phyloP scores from a whole-genome alignment of 805 yeast genomes.

The Yueomyces sinensis region DNA sequence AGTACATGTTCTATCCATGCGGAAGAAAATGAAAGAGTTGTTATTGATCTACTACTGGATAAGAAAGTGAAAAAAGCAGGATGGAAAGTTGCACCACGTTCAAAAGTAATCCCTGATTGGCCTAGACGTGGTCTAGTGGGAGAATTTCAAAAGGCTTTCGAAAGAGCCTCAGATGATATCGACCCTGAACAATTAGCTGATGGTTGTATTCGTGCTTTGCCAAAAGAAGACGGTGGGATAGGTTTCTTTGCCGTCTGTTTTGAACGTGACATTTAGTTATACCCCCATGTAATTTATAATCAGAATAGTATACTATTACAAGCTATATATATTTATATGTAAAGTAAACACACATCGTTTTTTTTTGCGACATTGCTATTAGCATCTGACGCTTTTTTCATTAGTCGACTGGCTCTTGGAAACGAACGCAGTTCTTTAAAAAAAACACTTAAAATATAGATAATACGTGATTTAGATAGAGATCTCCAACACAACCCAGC shows the following conservation, averaged over 20 bases:
- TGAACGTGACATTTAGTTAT: constrained; percentile 28
- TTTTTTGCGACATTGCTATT: too few relatives aligned
- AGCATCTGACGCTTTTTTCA: too few relatives aligned
- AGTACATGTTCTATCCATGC: constrained; percentile 94
- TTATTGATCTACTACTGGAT: constrained; percentile 60
- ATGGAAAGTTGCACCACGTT: constrained; percentile 56
- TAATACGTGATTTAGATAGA: too few relatives aligned
- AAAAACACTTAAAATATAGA: too few relatives aligned
- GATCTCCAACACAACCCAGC: too few relatives aligned
- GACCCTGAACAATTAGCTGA: constrained; percentile 45
- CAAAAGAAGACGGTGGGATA: constrained; percentile 92
- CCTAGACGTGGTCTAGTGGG: constrained; percentile 65
- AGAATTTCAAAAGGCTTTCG: constrained; percentile 45
- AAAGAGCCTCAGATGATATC: constrained; percentile 33
- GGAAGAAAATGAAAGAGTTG: constrained; percentile 89
- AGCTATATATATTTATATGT: too few relatives aligned
- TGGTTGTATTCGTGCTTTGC: constrained; percentile 76
- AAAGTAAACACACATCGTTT: too few relatives aligned
- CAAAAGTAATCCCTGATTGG: constrained; percentile 72
- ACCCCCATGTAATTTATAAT: not conserved
- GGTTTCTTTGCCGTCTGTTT: constrained; percentile 96
- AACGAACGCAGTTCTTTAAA: too few relatives aligned
- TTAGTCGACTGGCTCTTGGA: too few relatives aligned
- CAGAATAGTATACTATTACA: too few relatives aligned
- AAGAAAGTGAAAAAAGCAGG: constrained; percentile 49